These are phyloP conservation scores for Amylostereum areolatum DNA, from an alignment of 1,284 basidiomycete species.

Conservation along the genomic window DNA sequence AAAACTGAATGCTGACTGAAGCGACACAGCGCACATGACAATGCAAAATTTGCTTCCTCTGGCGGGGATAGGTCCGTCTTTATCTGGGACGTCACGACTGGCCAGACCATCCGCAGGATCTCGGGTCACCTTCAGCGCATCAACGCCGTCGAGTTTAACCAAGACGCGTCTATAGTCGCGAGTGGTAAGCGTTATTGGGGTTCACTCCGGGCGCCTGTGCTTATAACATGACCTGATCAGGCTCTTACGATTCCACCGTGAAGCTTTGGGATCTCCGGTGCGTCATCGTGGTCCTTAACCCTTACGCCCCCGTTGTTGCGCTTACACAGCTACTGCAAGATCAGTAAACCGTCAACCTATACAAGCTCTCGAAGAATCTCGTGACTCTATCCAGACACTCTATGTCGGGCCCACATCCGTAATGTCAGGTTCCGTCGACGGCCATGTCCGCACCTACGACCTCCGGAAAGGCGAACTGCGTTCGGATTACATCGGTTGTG, in stretches of 20 bases:
- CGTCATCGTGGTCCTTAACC: slow-evolving; percentile 12
- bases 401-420: slow-evolving; percentile 61
- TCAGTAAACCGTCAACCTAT: slow-evolving; percentile 79
- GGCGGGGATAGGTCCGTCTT: slow-evolving; percentile 92
- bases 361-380: slow-evolving; percentile 87
- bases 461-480: slow-evolving; percentile 86
- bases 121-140: slow-evolving; percentile 89
- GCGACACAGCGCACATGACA: slow-evolving; percentile 74
- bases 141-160: slow-evolving; percentile 86
- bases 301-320: background rate
- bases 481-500: slow-evolving; percentile 86
- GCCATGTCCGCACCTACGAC: slow-evolving; percentile 89
- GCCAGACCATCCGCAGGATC: slow-evolving; percentile 75
- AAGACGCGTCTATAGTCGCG: slow-evolving; percentile 79
- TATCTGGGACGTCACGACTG: slow-evolving; percentile 92
- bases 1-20: slow-evolving; percentile 5
- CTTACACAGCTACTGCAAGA: slow-evolving; percentile 32
- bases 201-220: background rate
- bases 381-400: slow-evolving; percentile 84
- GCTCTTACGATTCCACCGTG: slow-evolving; percentile 84
- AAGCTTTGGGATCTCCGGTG: slow-evolving; percentile 86
- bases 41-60: slow-evolving; percentile 88
- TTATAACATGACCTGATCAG: slow-evolving; percentile 29
- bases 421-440: slow-evolving; percentile 85
- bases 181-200: slow-evolving; percentile 55